Percentiles rank a stretch among this genome's conserved stretches.
Evolutionary conservation across 306 rosid genomes (phyloP).

Genomic region (Hippophae gyantsensis): DNA sequence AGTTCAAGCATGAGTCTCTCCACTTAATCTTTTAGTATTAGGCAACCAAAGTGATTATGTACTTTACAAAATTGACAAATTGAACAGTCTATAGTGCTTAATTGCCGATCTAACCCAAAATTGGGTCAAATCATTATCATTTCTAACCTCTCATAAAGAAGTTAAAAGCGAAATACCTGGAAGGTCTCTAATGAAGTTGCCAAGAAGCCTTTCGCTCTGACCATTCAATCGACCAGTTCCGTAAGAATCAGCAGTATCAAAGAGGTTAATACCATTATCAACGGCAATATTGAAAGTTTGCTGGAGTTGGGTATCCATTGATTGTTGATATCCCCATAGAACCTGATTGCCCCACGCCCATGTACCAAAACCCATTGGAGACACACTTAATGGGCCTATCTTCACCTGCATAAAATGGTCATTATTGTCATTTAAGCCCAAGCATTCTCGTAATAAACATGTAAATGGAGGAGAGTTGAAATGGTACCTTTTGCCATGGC

Average conservation of each 20-base stretch:
- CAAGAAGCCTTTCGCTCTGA: slow-evolving; percentile 81
- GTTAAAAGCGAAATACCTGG: slow-evolving; percentile 37
- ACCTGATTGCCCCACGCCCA: slow-evolving; percentile 99
- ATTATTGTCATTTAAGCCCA: slow-evolving; percentile 10
- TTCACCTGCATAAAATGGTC: slow-evolving; percentile 37
- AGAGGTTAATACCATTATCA: slow-evolving; percentile 73
- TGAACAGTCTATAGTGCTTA: not conserved
- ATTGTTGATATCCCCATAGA: slow-evolving; percentile 76
- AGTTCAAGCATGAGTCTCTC: too few relatives aligned
- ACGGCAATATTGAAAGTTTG: slow-evolving; percentile 61
- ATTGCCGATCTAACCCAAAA: not conserved
- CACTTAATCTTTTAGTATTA: too few relatives aligned
- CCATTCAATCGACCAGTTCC: slow-evolving; percentile 90
- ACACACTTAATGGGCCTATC: slow-evolving; percentile 75
- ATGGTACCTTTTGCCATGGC: slow-evolving; percentile 60
- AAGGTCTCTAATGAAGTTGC: slow-evolving; percentile 56
- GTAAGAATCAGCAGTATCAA: slow-evolving; percentile 89
- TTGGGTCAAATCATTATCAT: too few relatives aligned
- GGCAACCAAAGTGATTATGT: too few relatives aligned
- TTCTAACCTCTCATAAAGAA: too few relatives aligned
- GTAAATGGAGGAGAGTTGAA: not conserved
- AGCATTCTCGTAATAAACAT: not conserved
- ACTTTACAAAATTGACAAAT: too few relatives aligned
- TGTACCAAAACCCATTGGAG: slow-evolving; percentile 94
- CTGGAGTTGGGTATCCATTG: slow-evolving; percentile 86